Evolutionary conservation across 2,329 filamentous ascomycete species (phyloP), one percentile per base, ranked within the genome.

Genomic region (Fusarium liriodendri): DNA sequence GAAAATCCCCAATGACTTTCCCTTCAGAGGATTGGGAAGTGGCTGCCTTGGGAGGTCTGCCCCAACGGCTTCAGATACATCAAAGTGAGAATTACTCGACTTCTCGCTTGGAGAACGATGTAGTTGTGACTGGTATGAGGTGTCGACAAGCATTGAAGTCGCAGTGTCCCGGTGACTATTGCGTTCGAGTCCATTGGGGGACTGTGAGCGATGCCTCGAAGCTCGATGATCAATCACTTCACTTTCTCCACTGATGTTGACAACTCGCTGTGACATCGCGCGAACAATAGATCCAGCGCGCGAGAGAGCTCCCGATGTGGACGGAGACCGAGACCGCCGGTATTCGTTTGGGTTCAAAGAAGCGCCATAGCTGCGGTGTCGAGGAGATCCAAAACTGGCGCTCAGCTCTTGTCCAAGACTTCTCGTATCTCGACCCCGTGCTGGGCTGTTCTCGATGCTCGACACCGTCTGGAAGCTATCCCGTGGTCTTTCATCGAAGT

Each of bases 211-310:
- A 85, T 86, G 85, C 57, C 90, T 87, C 47, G 90, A 88, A 27
- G 91, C 87, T 61, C 90, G 91, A 71, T 93, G 91, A 80, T 98
- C 95, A 18, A 95, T 87, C 22, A 94, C 85, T 77, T 98, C 94
- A 6, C 92, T 93, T 79, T 98, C 97, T 80, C 97, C 97, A 83
- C 95, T 98, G 77, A 99, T 90, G 80, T 98, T 98, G 79, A 99
- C 97, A 65, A 99, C 95, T 85, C 97, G 94, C 84, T 98, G 95
- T 35, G 97, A 98, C 91, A 99, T 97, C 71, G 91, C 91, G 74
- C 93, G 90, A 83, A 95, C 90, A 77, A 95, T 94, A 10, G 93
- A 94, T 52, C 93, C 90, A 70, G 93, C 93, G 76, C 91, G 88
- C 27, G 88, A 89, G 62, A 95, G 82, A 20, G 93, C 92, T 29